Evolutionary conservation across 257 asterid species (phyloP), one percentile per base, ranked within the genome.

Genomic region (Handroanthus guayacan): DNA sequence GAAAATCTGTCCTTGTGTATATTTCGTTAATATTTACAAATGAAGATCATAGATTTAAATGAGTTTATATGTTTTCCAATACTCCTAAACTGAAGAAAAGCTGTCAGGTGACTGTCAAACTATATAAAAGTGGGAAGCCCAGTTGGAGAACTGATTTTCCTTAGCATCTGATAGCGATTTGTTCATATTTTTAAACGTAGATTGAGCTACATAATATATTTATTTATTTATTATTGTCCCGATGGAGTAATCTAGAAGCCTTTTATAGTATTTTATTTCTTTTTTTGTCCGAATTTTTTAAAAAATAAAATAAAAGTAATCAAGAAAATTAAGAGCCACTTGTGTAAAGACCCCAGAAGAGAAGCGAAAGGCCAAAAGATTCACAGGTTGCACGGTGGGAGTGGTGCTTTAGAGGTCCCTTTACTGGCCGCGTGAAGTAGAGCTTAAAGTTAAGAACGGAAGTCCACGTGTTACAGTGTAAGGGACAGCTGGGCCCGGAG

Each of bases 331-430:
- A 52, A 2, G 72, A 71, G 69, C 67, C 38, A 47, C 17, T 57
- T 73, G 64, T 36, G 34, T 9, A 5, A 36, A 34, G 9, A 11
- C 9, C 48, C n/a, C 13, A n/a, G 31, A 60, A 25, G 31, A 7
- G 7, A 77, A 20, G 5, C 4, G 62, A 20, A 68, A 77, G 58
- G 70, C 54, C 37, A 39, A 41, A 52, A 54, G 3, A 13, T 57
- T 80, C 84, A 76, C 82, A 72, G 75, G 58, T 64, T 75, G 67
- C 78, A 56, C 38, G 78, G 36, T 5, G 72, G 41, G 73, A 5
- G 31, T 6, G 69, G 48, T 9, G 36, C 3, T 11, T 7, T 47
- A 1, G 5, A 11, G 17, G 70, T 36, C 50, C n/a, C 74, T 72
- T 72, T 47, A 72, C 34, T 13, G 67, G 52, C 2, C 2, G 52